Evolutionary conservation across 2,329 filamentous ascomycete species (phyloP), one percentile per base, ranked within the genome.

Genomic region (Mycosphaerella sp.): DNA sequence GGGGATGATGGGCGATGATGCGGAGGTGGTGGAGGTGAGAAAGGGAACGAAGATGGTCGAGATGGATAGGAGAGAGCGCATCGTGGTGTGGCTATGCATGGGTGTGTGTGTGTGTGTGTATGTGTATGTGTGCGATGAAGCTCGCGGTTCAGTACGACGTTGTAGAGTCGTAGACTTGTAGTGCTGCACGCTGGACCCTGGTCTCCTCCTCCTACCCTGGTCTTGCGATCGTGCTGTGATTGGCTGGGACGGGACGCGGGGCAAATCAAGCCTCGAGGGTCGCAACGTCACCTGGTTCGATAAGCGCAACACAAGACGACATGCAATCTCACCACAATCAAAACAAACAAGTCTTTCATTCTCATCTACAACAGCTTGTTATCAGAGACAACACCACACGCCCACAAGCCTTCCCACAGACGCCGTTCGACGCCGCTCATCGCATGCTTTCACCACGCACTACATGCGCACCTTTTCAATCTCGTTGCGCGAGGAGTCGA

Each of bases 41-140:
- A 59, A 4, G 9, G 52, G 47, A 4, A 21, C 3, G 38, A 62
- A 58, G 9, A 50, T 34, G 2, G 58, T 46, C n/a, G 56, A 53
- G 47, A 65, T 54, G 8, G 57, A 45, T 14, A 66, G 53, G 23
- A 62, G 32, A 29, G 48, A 36, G 26, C 48, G 10, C 48, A 52
- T 51, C 14, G 42, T 40, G 49, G n/a, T n/a, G 7, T 12, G 8
- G 10, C 8, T 43, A 34, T 50, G 39, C 14, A 17, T 17, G 14
- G 14, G 14, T 17, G 1, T 3, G 11, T 29, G 26, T 29, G 26
- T 7, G 6, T 29, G 0, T 4, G 26, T 29, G 26, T 29, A 29
- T 29, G 26, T 21, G 21, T 21, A 12, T 10, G 7, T 45, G 31
- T 9, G 10, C 41, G 17, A 38, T 17, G 21, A 21, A 21, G 21